These are phyloP conservation scores for Pyrenophora tritici-repentis DNA, from an alignment of 2,329 filamentous ascomycete species.

Conservation along the genomic window DNA sequence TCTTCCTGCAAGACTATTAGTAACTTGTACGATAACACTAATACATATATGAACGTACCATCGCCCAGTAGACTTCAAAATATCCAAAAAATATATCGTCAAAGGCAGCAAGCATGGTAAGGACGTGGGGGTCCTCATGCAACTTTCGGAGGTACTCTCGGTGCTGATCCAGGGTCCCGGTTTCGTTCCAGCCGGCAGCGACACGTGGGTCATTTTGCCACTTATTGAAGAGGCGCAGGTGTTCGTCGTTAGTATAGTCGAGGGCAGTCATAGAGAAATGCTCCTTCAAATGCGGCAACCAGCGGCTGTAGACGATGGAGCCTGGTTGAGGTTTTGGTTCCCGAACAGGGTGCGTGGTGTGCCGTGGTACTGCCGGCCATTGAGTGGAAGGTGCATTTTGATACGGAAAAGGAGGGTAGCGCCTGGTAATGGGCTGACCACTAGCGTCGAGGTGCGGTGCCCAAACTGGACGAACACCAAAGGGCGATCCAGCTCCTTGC, in stretches of 20 bases:
- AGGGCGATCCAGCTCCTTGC: conserved; percentile 52
- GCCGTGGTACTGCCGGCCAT: conserved; percentile 55
- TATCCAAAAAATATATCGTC: conserved; percentile 75
- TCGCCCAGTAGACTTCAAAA: conserved; percentile 81
- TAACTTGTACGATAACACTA: neutral
- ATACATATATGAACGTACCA: conserved; percentile 50
- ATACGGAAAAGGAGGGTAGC: conserved; percentile 51
- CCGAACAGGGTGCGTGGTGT: conserved; percentile 72
- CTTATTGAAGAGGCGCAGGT: conserved; percentile 72
- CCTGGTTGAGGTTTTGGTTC: conserved; percentile 73
- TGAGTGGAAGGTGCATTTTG: conserved; percentile 55
- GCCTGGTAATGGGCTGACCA: conserved; percentile 46
- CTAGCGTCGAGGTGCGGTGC: conserved; percentile 40
- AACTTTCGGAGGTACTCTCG: conserved; percentile 70
- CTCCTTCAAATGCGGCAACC: conserved; percentile 75
- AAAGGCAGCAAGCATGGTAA: conserved; percentile 72
- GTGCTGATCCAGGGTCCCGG: conserved; percentile 75
- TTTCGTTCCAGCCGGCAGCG: conserved; percentile 79
- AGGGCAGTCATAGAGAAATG: conserved; percentile 78
- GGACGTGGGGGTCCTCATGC: conserved; percentile 72
- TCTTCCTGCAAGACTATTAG: conserved; percentile 55
- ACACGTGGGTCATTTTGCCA: conserved; percentile 88
- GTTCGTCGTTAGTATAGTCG: conserved; percentile 66
- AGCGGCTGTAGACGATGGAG: conserved; percentile 75
- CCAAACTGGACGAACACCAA: conserved; percentile 50